Base-by-base conservation (phyloP, 129 eudicot genomes). In the Smallanthus sonchifolius region DNA sequence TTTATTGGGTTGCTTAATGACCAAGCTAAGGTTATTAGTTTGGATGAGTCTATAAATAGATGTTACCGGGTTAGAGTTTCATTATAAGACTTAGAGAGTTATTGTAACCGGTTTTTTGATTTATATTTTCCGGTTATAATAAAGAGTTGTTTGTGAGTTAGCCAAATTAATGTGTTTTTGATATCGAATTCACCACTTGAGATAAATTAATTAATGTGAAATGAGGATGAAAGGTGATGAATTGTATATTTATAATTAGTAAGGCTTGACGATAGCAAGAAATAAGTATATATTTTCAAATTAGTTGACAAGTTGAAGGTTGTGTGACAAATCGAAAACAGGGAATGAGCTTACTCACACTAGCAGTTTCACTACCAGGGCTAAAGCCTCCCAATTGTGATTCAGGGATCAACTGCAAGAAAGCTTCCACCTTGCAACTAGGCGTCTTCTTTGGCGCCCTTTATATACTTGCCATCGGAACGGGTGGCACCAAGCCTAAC, bases 401-500 rank as follows among this genome's bases (percentile, higher is more conserved):
- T 55, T 72, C 83, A 11, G 78, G 83, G 7, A 70, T 13, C 38
- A 56, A 73, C 70, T 86, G 91, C 57, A 76, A 75, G 48, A 81
- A 83, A 67, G 80, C 84, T 45, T 72, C 86, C 6, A 40, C 69
- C 56, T 38, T 59, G 61, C 83, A 86, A 13, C 39, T 86, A 28
- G 82, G 63, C 2, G 80, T 80, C 7, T 81, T 83, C 73, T 86
- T 69, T 37, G 78, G 70, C 4, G 88, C 88, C 30, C 84, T 86
- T 38, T 86, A 86, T 49, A 72, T 84, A 2, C 65, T 84, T 11
- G 88, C 91, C 32, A 19, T 83, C 0, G 91, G 91, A 36, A 81
- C 87, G 0, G 87, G 91, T n/a, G 87, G 86, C 10, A 83, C 88
- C 67, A 86, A 84, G 80, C 85, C 91, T 30, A 86, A 81, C 55